Evolutionary conservation across 1,139 yeast genomes (phyloP).

Genomic region (Kurtzmaniella quercitrusa): DNA sequence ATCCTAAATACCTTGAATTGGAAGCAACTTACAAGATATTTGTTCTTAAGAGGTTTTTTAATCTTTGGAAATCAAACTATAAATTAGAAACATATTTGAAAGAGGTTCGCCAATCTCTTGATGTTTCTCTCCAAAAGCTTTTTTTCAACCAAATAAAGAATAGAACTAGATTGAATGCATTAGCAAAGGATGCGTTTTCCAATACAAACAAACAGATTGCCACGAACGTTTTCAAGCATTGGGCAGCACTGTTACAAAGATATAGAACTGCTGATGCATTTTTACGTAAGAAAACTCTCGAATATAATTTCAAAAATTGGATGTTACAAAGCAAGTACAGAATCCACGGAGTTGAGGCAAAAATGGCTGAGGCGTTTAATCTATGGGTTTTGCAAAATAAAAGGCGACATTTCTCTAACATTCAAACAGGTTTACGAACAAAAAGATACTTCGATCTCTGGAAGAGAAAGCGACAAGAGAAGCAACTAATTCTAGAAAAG

Average conservation of each 20-base stretch:
- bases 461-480: not conserved
- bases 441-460: not conserved
- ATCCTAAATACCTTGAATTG: not conserved
- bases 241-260: slow-evolving; percentile 1
- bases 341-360: not conserved
- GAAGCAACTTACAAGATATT: not conserved
- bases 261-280: not conserved
- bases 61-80: not conserved
- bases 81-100: not conserved
- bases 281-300: slow-evolving; percentile 7
- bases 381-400: not conserved
- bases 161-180: not conserved
- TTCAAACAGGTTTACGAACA: not conserved
- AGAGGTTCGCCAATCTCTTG: not conserved
- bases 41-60: not conserved
- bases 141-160: slow-evolving; percentile 3
- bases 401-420: not conserved
- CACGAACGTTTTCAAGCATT: slow-evolving; percentile 1
- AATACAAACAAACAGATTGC: not conserved
- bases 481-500: not conserved
- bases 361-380: not conserved
- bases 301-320: slow-evolving; percentile 14
- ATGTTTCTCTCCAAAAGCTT: not conserved
- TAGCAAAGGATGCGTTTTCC: not conserved
- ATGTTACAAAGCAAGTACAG: slow-evolving; percentile 4